Conservation (phyloP, 148 eudicot species). For the Chenopodium quinoa region DNA sequence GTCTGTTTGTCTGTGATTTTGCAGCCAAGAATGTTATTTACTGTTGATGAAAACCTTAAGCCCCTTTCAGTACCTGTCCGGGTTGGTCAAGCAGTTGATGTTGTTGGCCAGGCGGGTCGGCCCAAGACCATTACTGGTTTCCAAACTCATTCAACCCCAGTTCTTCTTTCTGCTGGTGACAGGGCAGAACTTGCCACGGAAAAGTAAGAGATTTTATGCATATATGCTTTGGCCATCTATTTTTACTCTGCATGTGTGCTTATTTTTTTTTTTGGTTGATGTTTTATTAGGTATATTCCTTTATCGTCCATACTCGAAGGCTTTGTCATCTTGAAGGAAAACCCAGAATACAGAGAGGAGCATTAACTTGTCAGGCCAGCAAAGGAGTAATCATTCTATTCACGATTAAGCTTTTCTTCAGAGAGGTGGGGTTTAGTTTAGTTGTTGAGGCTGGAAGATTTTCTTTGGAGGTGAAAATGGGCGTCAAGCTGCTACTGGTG, state of each 20-base stretch:
- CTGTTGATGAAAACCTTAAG: conserved; percentile 89
- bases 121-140: conserved; percentile 96
- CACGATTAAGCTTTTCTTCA: not conserved
- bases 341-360: conserved; percentile 82
- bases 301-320: conserved; percentile 87
- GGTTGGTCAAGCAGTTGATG: conserved; percentile 96
- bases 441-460: not conserved
- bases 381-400: not conserved
- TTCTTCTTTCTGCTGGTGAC: conserved; percentile 87
- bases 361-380: conserved; percentile 19
- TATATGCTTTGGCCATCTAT: too few species aligned
- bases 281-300: conserved; percentile 68
- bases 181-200: conserved; percentile 98
- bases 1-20: conserved; percentile 2
- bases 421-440: not conserved
- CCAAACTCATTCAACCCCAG: conserved; percentile 94
- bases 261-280: not conserved
- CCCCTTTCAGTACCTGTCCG: conserved; percentile 95
- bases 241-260: too few species aligned
- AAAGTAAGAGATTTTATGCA: conserved; percentile 41
- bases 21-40: conserved; percentile 95
- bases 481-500: not conserved
- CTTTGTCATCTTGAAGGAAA: conserved; percentile 89
- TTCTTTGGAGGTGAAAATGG: not conserved
- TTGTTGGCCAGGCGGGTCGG: conserved; percentile 94